Evolutionary conservation across 2,329 filamentous ascomycete species (phyloP), one percentile per base, ranked within the genome.

Genomic region (Beauveria pseudobassiana): DNA sequence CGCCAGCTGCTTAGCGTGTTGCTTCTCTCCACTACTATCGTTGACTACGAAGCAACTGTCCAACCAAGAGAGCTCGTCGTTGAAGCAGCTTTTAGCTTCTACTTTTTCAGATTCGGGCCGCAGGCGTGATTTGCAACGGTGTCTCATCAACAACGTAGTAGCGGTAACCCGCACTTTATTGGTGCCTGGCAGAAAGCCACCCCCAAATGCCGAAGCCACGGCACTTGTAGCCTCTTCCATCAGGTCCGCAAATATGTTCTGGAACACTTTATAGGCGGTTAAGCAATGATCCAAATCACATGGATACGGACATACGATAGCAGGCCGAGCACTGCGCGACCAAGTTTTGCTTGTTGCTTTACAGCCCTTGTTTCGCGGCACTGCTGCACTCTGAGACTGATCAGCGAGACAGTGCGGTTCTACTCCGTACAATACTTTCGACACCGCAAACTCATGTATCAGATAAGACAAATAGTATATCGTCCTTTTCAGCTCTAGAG

Each of bases 1-100:
- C 59, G 52, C 59, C 52, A 18, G 49, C 38, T 60, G 14, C 24
- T 52, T 52, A 59, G 57, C 57, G 48, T 60, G 16, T 12, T 34
- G 40, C n/a, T 24, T 1, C 48, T 53, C 34, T 45, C 57, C 57
- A 60, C 57, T 28, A 20, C n/a, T 22, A 3, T 20, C 20, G 12
- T 43, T 26, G 18, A 28, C 20, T 14, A 38, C 12, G 34, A 38
- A 38, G 34, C 5, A 38, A 38, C 34, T 38, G 34, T n/a, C n/a
- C 51, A 42, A 12, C 42, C 52, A 43, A 14, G 40, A 20, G 22
- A n/a, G 9, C 24, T 14, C 22, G 10, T 42, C 22, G 38, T 30
- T 10, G 5, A 9, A 14, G 26, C 20, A 43, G 3, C 28, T 10
- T 42, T 30, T 43, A 28, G 12, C 22, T 43, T 10, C 14, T 22